phyloP scores from a whole-genome alignment of 225 moss, liverwort and hornwort species.

The Marchantia paleacea region DNA sequence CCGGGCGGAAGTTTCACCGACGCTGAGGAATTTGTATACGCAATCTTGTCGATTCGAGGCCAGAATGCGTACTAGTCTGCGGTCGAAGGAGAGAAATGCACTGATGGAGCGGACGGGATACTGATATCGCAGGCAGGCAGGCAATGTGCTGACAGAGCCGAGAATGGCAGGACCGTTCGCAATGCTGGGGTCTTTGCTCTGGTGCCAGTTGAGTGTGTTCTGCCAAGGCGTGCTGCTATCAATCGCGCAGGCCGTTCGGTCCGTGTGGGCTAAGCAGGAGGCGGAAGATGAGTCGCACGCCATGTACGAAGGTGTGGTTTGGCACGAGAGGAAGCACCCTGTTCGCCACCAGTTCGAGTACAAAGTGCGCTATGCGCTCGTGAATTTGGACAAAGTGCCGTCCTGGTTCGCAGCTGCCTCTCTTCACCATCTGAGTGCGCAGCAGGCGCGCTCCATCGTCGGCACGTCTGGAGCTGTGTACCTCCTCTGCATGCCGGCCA shows the following conservation, averaged over 20 bases:
- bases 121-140: too few relatives aligned
- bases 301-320: conserved; percentile 77
- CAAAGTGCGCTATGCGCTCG: conserved; percentile 65
- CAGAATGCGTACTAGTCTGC: too few relatives aligned
- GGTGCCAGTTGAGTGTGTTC: conserved; percentile 31
- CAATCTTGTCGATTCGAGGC: too few relatives aligned
- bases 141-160: too few relatives aligned
- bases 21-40: too few relatives aligned
- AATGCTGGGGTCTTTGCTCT: conserved; percentile 31
- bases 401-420: conserved; percentile 60
- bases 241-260: conserved; percentile 33
- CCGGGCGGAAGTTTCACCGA: too few relatives aligned
- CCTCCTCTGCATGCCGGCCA: conserved; percentile 70
- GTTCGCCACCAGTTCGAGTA: conserved; percentile 73
- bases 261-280: conserved; percentile 16
- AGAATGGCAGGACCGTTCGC: conserved; percentile 4
- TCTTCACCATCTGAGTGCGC: conserved; percentile 61
- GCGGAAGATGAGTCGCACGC: conserved; percentile 1
- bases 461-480: conserved; percentile 73
- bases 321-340: conserved; percentile 81
- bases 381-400: conserved; percentile 65
- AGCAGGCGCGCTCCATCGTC: conserved; percentile 56
- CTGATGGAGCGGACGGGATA: too few relatives aligned
- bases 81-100: too few relatives aligned
- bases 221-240: conserved; percentile 43